Conservation (phyloP, 345 rosid species). For the Cardamine occulta region DNA sequence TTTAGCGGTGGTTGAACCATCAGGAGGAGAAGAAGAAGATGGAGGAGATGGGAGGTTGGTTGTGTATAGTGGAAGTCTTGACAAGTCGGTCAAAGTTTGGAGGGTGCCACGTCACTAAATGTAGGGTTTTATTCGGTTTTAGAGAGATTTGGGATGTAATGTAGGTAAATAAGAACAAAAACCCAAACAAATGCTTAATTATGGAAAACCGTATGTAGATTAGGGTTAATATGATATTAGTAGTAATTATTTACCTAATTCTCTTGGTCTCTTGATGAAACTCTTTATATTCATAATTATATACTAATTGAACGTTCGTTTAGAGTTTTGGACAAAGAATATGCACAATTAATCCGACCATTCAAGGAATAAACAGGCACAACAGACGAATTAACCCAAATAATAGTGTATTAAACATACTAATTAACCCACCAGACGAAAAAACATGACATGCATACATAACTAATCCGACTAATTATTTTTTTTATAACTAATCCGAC, state of each 20-base stretch:
- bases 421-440: neutral
- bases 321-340: no score
- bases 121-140: conserved; percentile 1
- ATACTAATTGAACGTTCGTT: no score
- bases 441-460: neutral
- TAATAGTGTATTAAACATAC: no score
- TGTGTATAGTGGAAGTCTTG: conserved; percentile 89
- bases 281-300: neutral
- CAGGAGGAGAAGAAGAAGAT: conserved; percentile 27
- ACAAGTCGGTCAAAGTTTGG: conserved; percentile 97
- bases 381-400: no score
- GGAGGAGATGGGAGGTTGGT: conserved; percentile 60
- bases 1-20: conserved; percentile 65
- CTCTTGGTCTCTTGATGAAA: no score
- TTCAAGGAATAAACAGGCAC: no score
- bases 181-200: conserved; percentile 18
- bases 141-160: conserved; percentile 9
- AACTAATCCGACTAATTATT: neutral
- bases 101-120: conserved; percentile 53
- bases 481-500: neutral
- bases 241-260: neutral
- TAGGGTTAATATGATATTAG: conserved; percentile 1
- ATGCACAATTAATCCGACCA: no score
- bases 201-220: neutral
- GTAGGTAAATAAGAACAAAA: conserved; percentile 30